Evolutionary conservation across 179 eudicot species (phyloP).

Genomic region (Patellifolia procumbens): DNA sequence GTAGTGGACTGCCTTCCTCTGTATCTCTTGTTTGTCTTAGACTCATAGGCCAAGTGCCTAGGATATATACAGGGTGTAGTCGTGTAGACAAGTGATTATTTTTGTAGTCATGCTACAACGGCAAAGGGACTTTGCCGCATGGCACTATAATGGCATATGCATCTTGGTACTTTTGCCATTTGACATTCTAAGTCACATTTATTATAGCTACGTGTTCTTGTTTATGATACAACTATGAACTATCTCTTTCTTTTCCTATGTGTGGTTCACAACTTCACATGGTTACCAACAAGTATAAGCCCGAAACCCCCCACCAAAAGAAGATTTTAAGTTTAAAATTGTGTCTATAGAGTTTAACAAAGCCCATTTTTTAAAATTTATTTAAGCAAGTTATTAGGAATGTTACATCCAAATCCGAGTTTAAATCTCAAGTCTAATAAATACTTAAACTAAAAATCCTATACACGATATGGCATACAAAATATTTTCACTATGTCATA

Average conservation of each 20-base stretch:
- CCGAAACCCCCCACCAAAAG: not conserved
- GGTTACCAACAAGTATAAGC: not conserved
- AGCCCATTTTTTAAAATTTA: too few species aligned
- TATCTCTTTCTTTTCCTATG: not conserved
- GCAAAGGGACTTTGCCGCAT: not conserved
- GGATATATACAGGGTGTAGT: not conserved
- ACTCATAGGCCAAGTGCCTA: not conserved
- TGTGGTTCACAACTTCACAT: conserved; percentile 13
- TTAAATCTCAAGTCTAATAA: too few species aligned
- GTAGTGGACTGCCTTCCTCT: not conserved
- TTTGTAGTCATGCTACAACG: not conserved
- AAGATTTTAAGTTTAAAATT: not conserved
- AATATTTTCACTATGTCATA: too few species aligned
- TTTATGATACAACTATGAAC: not conserved
- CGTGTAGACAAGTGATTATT: not conserved
- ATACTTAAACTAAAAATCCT: too few species aligned
- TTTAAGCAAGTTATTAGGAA: too few species aligned
- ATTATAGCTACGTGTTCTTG: conserved; percentile 13
- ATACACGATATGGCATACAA: too few species aligned
- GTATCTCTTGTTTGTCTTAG: not conserved
- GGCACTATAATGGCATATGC: not conserved
- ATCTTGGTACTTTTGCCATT: not conserved
- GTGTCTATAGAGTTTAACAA: not conserved
- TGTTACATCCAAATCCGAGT: too few species aligned
- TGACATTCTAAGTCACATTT: conserved; percentile 3